These are phyloP conservation scores for Hericium rajendrae DNA, from an alignment of 768 basidiomycete genomes.

Conservation along the genomic window DNA sequence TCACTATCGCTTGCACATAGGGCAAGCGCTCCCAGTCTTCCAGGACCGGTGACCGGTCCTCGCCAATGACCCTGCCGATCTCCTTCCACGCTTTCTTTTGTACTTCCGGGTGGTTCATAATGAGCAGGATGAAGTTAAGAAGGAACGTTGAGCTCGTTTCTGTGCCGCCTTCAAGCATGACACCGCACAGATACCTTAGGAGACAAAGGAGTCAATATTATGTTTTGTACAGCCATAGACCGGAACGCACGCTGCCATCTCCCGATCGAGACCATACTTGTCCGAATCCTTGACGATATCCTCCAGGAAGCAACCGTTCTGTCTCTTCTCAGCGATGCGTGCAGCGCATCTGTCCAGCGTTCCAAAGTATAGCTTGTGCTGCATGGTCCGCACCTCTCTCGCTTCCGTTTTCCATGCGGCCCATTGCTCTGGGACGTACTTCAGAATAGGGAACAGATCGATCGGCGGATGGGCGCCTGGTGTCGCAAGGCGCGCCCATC, in stretches of 20 bases:
- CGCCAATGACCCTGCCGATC: background rate
- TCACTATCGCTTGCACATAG: background rate
- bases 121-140: background rate
- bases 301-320: constrained; percentile 20
- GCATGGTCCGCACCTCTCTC: background rate
- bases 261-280: constrained; percentile 17
- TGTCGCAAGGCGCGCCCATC: constrained; percentile 10
- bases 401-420: constrained; percentile 23
- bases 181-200: background rate
- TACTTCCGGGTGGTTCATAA: background rate
- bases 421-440: constrained; percentile 24
- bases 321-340: background rate
- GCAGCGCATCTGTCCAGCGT: background rate
- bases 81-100: background rate
- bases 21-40: background rate
- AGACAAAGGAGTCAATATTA: background rate
- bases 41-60: background rate
- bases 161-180: background rate
- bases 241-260: constrained; percentile 15
- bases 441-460: constrained; percentile 24
- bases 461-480: constrained; percentile 26
- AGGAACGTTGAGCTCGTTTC: background rate
- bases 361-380: background rate
- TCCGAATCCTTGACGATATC: constrained; percentile 16
- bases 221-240: background rate